Conservation (phyloP, 495 filamentous ascomycete species). For the Talaromyces nanjingensis region DNA sequence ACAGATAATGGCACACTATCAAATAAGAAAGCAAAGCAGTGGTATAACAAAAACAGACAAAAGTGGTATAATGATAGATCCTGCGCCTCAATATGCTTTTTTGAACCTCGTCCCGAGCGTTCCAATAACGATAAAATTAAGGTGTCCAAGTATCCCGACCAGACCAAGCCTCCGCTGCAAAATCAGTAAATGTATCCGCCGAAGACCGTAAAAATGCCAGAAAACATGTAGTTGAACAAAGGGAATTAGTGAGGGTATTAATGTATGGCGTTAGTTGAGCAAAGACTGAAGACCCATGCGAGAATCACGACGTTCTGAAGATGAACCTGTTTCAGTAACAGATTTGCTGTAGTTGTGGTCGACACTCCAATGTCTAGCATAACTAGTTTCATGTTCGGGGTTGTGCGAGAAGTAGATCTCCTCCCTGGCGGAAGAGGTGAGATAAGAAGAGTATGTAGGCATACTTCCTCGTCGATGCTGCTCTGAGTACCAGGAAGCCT, state of each 20-base stretch:
- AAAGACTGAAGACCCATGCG: constrained; percentile 33
- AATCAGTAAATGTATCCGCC: neutral
- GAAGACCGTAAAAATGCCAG: neutral
- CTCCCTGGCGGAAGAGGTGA: neutral
- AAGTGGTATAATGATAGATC: constrained; percentile 1
- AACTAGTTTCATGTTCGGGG: neutral
- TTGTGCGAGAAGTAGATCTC: neutral
- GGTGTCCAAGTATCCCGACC: neutral
- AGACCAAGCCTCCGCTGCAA: neutral
- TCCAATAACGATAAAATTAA: neutral
- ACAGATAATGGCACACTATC: neutral
- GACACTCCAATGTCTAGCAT: constrained; percentile 1
- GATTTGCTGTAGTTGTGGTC: constrained; percentile 7
- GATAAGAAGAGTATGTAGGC: neutral
- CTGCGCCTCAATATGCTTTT: neutral
- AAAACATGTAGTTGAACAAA: neutral
- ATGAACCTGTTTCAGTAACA: neutral
- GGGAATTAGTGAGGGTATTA: neutral
- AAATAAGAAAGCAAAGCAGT: neutral
- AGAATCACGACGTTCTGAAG: constrained; percentile 24
- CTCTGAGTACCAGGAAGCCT: constrained; percentile 17
- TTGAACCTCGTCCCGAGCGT: neutral
- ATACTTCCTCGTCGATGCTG: constrained; percentile 7
- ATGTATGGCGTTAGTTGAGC: constrained; percentile 8
- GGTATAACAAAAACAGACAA: constrained; percentile 3